Conservation (phyloP, 2,329 filamentous ascomycete species). For the Claviceps sp. region DNA sequence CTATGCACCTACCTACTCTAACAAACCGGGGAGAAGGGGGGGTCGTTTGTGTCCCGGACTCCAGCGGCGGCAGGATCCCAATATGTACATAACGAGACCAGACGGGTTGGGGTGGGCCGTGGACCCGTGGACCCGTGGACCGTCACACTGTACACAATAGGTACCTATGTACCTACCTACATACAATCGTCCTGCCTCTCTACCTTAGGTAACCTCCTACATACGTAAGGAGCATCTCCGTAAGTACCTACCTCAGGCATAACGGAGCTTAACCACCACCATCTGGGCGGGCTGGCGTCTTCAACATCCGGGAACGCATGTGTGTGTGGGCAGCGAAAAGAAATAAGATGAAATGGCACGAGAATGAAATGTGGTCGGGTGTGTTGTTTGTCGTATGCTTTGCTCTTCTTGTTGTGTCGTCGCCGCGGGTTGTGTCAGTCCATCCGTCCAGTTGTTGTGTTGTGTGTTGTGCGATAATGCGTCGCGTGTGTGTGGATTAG, state of each 20-base stretch:
- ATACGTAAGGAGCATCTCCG: no score
- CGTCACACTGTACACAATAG: neutral
- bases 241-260: no score
- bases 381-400: neutral
- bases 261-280: neutral
- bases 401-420: neutral
- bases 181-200: no score
- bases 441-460: neutral
- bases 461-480: neutral
- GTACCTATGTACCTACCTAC: neutral
- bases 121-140: neutral
- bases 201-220: no score
- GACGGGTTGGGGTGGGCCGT: neutral
- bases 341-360: neutral
- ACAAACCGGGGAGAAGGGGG: neutral
- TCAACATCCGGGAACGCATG: neutral
- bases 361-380: neutral
- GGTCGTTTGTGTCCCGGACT: no score
- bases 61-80: neutral
- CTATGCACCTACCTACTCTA: neutral
- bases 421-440: neutral
- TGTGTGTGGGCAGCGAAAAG: neutral
- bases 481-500: neutral
- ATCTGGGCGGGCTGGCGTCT: neutral
- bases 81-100: neutral